Percentiles rank a stretch among this genome's conserved stretches.
phyloP scores from a whole-genome alignment of 192 early-diverging fungal species.

The Backusella tarrabulga region DNA sequence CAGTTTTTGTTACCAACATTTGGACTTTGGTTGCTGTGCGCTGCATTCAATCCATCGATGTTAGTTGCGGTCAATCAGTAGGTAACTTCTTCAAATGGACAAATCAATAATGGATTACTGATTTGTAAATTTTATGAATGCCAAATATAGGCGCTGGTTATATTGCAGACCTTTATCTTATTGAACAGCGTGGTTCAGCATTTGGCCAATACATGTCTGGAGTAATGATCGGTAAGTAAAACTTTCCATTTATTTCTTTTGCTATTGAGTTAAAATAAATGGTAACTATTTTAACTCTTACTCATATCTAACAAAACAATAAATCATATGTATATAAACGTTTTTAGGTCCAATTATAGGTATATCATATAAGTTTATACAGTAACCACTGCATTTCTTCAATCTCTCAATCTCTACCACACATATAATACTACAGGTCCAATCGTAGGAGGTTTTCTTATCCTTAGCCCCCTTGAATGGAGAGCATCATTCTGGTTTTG shows the following conservation, averaged over 20 bases:
- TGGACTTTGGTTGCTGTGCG: conserved; percentile 37
- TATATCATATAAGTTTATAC: too few relatives aligned
- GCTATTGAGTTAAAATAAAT: too few relatives aligned
- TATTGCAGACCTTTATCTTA: conserved; percentile 15
- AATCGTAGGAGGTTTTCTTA: conserved; percentile 43
- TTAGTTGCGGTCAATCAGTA: conserved; percentile 38
- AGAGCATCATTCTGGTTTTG: conserved; percentile 45
- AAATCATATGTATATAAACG: too few relatives aligned
- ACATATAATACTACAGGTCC: conserved; percentile 15
- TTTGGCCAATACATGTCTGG: conserved; percentile 29
- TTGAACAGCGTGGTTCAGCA: conserved; percentile 20
- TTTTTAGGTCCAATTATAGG: too few relatives aligned
- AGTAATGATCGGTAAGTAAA: conserved; percentile 11
- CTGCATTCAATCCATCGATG: conserved; percentile 42
- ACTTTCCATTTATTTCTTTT: too few relatives aligned
- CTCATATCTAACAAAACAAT: too few relatives aligned
- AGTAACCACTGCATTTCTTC: neutral
- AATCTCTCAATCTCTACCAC: neutral
- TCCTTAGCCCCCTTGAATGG: conserved; percentile 34
- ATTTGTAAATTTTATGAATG: neutral
- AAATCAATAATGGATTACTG: neutral
- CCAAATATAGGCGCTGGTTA: conserved; percentile 32
- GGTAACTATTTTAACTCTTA: neutral
- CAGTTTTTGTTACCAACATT: conserved; percentile 35
- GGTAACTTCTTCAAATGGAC: neutral